phyloP scores from a whole-genome alignment of 139 green algal genomes.

The Dunaliella sp. region DNA sequence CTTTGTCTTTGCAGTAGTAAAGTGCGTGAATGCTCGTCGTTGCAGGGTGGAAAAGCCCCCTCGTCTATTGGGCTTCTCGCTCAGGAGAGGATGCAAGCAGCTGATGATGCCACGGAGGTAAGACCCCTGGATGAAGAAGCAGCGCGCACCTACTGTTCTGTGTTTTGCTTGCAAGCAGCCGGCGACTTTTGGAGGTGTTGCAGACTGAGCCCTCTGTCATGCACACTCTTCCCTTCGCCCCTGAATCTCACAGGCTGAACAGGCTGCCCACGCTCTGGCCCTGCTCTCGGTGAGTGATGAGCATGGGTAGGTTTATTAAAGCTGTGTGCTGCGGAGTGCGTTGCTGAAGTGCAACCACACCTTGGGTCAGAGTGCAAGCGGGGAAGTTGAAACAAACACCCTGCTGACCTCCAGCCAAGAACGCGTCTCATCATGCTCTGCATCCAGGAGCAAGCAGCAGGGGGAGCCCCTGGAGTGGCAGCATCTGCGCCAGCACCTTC shows the following conservation, averaged over 20 bases:
- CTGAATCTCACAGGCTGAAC: neutral
- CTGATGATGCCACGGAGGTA: neutral
- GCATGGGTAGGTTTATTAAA: neutral
- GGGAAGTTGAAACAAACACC: neutral
- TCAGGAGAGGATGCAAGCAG: neutral
- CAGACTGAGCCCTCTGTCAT: neutral
- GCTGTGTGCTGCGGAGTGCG: no score
- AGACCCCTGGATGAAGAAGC: neutral
- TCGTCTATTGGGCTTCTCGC: neutral
- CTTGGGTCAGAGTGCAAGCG: no score
- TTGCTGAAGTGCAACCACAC: neutral
- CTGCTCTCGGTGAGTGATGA: neutral
- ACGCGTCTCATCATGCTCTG: neutral
- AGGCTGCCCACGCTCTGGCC: neutral
- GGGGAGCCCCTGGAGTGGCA: neutral
- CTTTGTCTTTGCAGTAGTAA: no score
- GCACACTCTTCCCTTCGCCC: neutral
- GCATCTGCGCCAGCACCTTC: no score
- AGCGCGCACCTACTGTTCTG: neutral
- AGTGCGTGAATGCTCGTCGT: no score
- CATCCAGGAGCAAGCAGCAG: neutral
- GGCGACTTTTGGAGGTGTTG: neutral
- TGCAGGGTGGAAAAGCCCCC: neutral
- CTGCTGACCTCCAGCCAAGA: no score
- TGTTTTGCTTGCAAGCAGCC: neutral